Evolutionary conservation across 176 grass and related monocot genomes (phyloP).

Genomic region (Avena eriantha): DNA sequence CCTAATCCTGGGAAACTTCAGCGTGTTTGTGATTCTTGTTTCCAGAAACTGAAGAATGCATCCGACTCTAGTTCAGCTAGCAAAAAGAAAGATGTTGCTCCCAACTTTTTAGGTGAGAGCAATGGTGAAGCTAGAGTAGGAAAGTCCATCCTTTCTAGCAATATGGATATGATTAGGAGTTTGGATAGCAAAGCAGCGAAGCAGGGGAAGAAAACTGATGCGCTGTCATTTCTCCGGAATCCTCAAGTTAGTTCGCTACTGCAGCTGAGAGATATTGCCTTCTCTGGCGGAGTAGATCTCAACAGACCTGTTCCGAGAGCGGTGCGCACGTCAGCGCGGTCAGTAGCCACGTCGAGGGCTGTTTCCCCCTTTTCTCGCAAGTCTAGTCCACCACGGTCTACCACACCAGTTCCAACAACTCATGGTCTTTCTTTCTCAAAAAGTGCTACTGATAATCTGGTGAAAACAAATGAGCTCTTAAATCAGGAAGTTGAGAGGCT

Average conservation of each 20-base stretch:
- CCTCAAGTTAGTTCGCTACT: constrained; percentile 75
- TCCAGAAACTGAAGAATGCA: constrained; percentile 72
- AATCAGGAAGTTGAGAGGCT: constrained; percentile 87
- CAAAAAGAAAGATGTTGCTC: constrained; percentile 55
- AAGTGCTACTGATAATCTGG: constrained; percentile 72
- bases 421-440: constrained; percentile 88
- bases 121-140: constrained; percentile 55
- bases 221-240: constrained; percentile 60
- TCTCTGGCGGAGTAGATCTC: constrained; percentile 60
- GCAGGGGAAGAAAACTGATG: constrained; percentile 59
- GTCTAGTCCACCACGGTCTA: constrained; percentile 78
- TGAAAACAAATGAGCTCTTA: constrained; percentile 84
- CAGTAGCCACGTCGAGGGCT: constrained; percentile 77
- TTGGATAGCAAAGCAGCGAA: constrained; percentile 68
- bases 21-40: constrained; percentile 95
- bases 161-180: constrained; percentile 82
- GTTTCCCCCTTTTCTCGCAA: constrained; percentile 96
- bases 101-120: constrained; percentile 56
- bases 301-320: constrained; percentile 62
- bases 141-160: constrained; percentile 58
- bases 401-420: constrained; percentile 77
- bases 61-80: constrained; percentile 56
- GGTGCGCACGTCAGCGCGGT: constrained; percentile 55
- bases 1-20: constrained; percentile 86
- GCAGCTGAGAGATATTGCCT: constrained; percentile 80